Evolutionary conservation across 2,329 filamentous ascomycete genomes (phyloP).

Genomic region (Penicillium concentricum): DNA sequence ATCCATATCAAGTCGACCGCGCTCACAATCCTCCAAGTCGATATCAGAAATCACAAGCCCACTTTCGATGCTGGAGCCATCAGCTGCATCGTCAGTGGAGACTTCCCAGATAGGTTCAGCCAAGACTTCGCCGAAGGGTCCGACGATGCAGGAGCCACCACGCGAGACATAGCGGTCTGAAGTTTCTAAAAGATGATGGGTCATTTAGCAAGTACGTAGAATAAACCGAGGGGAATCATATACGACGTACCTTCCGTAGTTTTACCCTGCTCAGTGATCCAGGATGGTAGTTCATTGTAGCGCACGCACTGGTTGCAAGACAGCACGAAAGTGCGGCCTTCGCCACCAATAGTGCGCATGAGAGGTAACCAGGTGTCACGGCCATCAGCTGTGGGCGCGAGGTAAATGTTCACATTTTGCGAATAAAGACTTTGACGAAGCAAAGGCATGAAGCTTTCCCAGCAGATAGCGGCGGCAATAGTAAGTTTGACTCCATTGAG

Average conservation of each 20-base stretch:
- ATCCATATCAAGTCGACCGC: constrained; percentile 79
- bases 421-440: constrained; percentile 79
- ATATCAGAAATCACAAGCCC: constrained; percentile 69
- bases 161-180: constrained; percentile 57
- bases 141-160: constrained; percentile 80
- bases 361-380: constrained; percentile 78
- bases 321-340: constrained; percentile 82
- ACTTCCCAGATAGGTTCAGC: constrained; percentile 79
- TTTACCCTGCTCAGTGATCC: constrained; percentile 47
- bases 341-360: constrained; percentile 78
- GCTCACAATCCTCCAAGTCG: constrained; percentile 83
- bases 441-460: constrained; percentile 96
- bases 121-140: constrained; percentile 75
- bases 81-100: constrained; percentile 33
- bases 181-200: not conserved
- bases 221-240: not conserved
- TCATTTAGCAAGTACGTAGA: not conserved
- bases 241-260: constrained; percentile 37
- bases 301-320: constrained; percentile 80
- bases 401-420: constrained; percentile 88
- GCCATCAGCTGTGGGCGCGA: constrained; percentile 84
- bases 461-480: constrained; percentile 85
- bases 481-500: constrained; percentile 79
- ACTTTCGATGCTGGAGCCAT: constrained; percentile 21
- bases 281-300: constrained; percentile 56